Evolutionary conservation across 495 filamentous ascomycete species (phyloP).

Genomic region (Evansstolkia leycettana): DNA sequence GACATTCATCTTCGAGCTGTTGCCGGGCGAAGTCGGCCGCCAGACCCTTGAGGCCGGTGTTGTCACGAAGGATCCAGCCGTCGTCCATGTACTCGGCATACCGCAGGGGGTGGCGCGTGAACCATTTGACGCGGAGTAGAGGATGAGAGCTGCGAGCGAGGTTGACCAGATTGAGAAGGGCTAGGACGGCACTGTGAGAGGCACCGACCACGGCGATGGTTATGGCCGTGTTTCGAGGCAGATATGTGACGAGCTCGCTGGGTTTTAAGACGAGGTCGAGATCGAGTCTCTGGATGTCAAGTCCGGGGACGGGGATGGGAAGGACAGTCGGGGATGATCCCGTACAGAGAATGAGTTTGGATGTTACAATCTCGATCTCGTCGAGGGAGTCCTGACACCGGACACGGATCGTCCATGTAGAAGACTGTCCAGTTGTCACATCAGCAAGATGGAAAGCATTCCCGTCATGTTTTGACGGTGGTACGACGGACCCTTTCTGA

Average conservation of each 20-base stretch:
- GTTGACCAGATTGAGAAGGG: constrained; percentile 44
- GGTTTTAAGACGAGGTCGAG: constrained; percentile 46
- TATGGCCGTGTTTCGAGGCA: constrained; percentile 21
- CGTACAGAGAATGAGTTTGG: constrained; percentile 44
- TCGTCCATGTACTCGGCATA: constrained; percentile 50
- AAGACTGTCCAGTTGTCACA: constrained; percentile 8
- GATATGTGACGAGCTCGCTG: constrained; percentile 27
- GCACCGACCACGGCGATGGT: constrained; percentile 46
- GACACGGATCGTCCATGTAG: constrained; percentile 34
- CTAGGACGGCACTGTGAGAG: constrained; percentile 50
- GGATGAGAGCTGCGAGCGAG: constrained; percentile 38
- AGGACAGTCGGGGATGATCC: constrained; percentile 38
- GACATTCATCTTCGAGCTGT: constrained; percentile 38
- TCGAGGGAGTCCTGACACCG: constrained; percentile 13
- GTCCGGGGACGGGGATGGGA: constrained; percentile 23
- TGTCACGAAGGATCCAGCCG: constrained; percentile 50
- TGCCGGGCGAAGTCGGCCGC: constrained; percentile 45
- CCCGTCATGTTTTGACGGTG: neutral
- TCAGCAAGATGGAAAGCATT: neutral
- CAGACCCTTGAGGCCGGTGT: constrained; percentile 50
- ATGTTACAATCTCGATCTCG: constrained; percentile 22
- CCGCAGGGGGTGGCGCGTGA: constrained; percentile 45
- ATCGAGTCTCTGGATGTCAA: constrained; percentile 26
- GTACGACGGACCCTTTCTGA: constrained; percentile 15
- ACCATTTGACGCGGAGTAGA: constrained; percentile 44